Evolutionary conservation across 768 basidiomycete genomes (phyloP), one percentile per base, ranked within the genome.

Genomic region (Mycena epipterygia): DNA sequence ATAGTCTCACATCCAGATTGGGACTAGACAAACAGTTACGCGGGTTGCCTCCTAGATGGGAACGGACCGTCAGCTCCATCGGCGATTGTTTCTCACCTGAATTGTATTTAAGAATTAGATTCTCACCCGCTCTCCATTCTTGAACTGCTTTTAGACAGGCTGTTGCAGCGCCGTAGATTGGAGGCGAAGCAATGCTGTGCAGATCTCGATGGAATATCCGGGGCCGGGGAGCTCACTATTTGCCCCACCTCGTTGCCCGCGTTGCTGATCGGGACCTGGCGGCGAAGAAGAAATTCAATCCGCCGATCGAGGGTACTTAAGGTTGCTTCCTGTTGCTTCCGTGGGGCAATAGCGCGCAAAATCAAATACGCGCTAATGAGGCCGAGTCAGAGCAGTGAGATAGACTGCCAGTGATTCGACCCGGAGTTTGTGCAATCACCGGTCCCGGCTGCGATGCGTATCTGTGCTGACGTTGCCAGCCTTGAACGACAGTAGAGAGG

Each of bases 1-100:
- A 58, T 67, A 65, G 55, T 56, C 48, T 46, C 64, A 37, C 57
- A 23, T 16, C 64, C 37, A 44, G 57, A 60, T 62, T 56, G 25
- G 44, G 27, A 30, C 67, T 61, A 68, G 48, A 29, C 53, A 27
- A 65, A 57, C 17, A 35, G 59, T 23, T 33, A 60, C 55, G 35
- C 58, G 29, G 16, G 19, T 39, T 33, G 11, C 16, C 17, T 17
- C 25, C 16, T 46, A 5, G 17, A 5, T 44, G 41, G 32, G 17
- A 41, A 21, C 49, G 66, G 49, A 21, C 35, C 39, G 37, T n/a
- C 11, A 49, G 21, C 44, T 27, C 52, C 64, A 58, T 48, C 19
- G 27, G 62, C 39, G 27, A 11, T 21, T 29, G 49, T 46, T 21
- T 33, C 44, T 29, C 3, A 29, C 13, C 16, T 3, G 21, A 37